A percentile compares a stretch with the other conserved stretches of the same genome.
phyloP scores from a whole-genome alignment of 1,139 yeast genomes.

The Geotrichum reessii region DNA sequence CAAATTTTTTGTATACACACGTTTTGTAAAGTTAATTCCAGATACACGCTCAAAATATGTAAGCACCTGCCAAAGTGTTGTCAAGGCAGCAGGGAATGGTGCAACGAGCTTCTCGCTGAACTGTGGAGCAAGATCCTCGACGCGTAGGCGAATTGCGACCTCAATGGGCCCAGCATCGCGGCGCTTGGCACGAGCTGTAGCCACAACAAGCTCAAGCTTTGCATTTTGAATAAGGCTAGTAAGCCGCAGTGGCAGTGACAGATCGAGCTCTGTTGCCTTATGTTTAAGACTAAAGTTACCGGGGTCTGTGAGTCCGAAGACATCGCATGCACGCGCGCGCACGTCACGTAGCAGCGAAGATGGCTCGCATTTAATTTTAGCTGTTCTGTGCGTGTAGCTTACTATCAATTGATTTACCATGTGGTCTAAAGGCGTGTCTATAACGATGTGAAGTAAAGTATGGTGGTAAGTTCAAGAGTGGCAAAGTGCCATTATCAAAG shows the following conservation, averaged over 20 bases:
- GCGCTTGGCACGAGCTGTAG: conserved; percentile 17
- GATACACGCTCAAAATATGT: conserved; percentile 26
- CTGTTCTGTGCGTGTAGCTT: conserved; percentile 23
- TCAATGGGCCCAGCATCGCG: conserved; percentile 9
- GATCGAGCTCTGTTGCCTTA: conserved; percentile 21
- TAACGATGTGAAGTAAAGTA: not conserved
- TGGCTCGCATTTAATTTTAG: conserved; percentile 27
- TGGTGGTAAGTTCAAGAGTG: not conserved
- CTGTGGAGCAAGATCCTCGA: conserved; percentile 27
- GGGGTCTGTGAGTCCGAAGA: conserved; percentile 23
- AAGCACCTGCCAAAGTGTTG: conserved; percentile 28
- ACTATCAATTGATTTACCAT: conserved; percentile 20
- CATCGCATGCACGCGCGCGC: conserved; percentile 27
- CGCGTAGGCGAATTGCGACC: conserved; percentile 27
- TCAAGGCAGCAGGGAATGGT: conserved; percentile 22
- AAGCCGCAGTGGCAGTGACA: conserved; percentile 28
- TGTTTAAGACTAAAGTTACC: conserved; percentile 23
- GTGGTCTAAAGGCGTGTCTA: not conserved
- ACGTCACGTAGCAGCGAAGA: conserved; percentile 28
- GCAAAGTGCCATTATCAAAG: not conserved
- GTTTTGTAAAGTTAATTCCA: conserved; percentile 29
- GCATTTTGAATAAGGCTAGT: conserved; percentile 30
- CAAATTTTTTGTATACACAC: conserved; percentile 20
- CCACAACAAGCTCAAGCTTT: conserved; percentile 27
- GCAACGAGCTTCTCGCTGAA: conserved; percentile 24